Evolutionary conservation across 2,329 filamentous ascomycete species (phyloP), one percentile per base, ranked within the genome.

Genomic region (Aureobasidium lini): DNA sequence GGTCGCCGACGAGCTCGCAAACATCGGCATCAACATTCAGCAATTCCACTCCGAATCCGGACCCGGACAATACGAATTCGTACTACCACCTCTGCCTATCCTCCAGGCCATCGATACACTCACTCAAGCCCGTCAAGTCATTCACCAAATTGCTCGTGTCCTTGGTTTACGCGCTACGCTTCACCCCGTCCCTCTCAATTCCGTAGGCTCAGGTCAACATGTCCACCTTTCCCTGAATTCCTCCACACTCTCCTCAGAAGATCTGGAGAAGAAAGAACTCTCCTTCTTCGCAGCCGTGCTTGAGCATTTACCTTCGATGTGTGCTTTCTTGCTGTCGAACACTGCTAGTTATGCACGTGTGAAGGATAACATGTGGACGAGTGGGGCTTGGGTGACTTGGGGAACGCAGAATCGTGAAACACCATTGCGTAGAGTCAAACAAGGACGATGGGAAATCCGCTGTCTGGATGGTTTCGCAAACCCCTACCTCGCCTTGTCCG

Each of bases 381-480:
- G 88, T n/a, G 88, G 88, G 0, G 82, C 84, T 7, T 92, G 86
- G 85, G 81, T 92, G 0, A 76, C 86, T 0, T 95, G 89, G 89
- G 90, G 90, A 11, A 88, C 84, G 4, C 85, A 94, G 72, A 94
- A 94, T 70, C 84, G 88, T 16, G 88, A 93, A 74, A 79, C 84
- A 4, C 86, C 89, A 0, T 76, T 95, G 9, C 81, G 89, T 11
- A 85, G 87, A 69, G 81, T 90, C 5, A 75, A 76, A 3, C 75
- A 71, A 2, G 84, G 83, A 18, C 86, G 90, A 67, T 95, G 89
- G 87, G 90, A 95, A 72, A 66, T 95, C 23, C 87, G 90, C 67
- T 84, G 81, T 58, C 68, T 93, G n/a, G 90, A 95, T 67, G 90
- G 89, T 0, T 73, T 90, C 16, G 87, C 89, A 3, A 95, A 95